Evolutionary conservation across 2,329 filamentous ascomycete genomes (phyloP), one percentile per base, ranked within the genome.

Genomic region (Colletotrichum caudatum): DNA sequence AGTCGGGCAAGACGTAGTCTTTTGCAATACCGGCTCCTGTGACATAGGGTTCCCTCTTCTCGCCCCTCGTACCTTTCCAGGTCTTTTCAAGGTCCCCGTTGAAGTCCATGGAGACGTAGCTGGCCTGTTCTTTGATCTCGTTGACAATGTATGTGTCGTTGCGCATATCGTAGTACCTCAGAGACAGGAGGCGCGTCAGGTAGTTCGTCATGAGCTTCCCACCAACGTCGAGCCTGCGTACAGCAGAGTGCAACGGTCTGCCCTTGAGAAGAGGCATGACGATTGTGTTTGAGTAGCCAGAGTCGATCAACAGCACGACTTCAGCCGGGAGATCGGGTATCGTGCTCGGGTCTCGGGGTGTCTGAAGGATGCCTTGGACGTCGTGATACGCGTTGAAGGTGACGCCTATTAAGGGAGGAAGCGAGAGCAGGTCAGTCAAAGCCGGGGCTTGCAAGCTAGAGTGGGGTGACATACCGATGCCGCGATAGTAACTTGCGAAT

Each of bases 181-280:
- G 87, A 1, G 95, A 98, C 23, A 98, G 90, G 20, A 97, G 87
- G 68, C 96, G 93, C 59, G 96, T 95, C 44, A 99, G 86, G 79
- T 97, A 93, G 80, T 98, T 98, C 29, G 95, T 98, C 73, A 99
- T 84, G 63, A 97, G 89, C 81, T 97, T 98, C 69, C 96, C 96
- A 54, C 96, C 96, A 8, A 98, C 88, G 66, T 98, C 94, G 58
- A 99, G 89, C 50, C 96, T 89, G 26, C 95, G 91, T 66, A 97
- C 89, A 0, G 93, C 94, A 0, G 91, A 85, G 74, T 98, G 94
- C 7, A 98, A 82, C 1, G 95, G 92, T 33, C 89, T 90, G 35
- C 95, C 95, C 64, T 91, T 89, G 74, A 97, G 90, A 3, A 98
- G 84, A 0, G 96, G 96, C 0, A 95, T 95, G 63, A 98, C 87